Evolutionary conservation across 2,329 filamentous ascomycete species (phyloP).

Genomic region (Colletotrichum higginsianum): DNA sequence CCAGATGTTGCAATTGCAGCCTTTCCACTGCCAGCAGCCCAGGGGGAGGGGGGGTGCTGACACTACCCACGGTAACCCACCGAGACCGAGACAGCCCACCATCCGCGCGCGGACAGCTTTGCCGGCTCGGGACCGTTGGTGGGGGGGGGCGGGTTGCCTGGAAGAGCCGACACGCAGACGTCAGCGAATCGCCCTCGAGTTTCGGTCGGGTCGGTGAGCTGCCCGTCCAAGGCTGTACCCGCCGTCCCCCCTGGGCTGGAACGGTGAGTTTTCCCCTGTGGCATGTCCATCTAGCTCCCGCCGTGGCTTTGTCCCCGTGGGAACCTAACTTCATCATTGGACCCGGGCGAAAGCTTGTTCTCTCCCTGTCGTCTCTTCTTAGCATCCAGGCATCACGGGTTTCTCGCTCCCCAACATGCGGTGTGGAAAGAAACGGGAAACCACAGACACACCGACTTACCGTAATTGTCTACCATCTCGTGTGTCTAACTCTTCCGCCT

Average conservation of each 20-base stretch:
- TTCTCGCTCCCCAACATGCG: constrained; percentile 18
- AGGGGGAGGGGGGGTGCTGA: too few relatives aligned
- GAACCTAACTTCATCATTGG: neutral
- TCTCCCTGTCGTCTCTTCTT: neutral
- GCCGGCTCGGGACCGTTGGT: constrained; percentile 37
- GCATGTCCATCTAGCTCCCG: constrained; percentile 11
- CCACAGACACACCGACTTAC: constrained; percentile 6
- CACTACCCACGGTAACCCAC: neutral
- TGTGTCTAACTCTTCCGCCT: too few relatives aligned
- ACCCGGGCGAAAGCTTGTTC: neutral
- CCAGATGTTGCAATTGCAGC: constrained; percentile 23
- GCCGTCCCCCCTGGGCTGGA: neutral
- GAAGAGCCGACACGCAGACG: neutral
- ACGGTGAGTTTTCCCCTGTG: neutral
- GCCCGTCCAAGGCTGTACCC: constrained; percentile 17
- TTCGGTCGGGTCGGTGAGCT: neutral
- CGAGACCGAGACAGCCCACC: neutral
- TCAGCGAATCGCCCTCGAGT: constrained; percentile 18
- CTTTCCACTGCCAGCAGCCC: neutral
- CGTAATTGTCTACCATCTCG: too few relatives aligned
- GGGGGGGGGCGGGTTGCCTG: neutral
- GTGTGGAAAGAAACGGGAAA: constrained; percentile 28
- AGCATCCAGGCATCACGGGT: neutral
- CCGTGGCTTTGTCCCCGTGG: neutral
- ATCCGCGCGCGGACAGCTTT: constrained; percentile 21